Evolutionary conservation across 208 protist species (phyloP).

Genomic region (Phytomonas serpens): DNA sequence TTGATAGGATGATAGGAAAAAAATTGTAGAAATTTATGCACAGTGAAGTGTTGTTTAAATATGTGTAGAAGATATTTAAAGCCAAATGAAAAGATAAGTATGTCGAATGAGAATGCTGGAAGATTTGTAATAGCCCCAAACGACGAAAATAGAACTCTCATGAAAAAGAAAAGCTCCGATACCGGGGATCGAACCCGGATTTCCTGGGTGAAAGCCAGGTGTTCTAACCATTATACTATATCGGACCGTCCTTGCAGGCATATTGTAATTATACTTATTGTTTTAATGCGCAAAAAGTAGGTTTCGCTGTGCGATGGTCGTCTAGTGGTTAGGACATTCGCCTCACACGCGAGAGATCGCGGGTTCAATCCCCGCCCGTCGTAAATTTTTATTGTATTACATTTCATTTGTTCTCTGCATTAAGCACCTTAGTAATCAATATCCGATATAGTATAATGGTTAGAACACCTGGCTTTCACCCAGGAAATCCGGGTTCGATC

Average conservation of each 20-base stretch:
- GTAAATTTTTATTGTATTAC: slow-evolving; percentile 23
- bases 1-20: too few relatives aligned
- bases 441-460: slow-evolving; percentile 48
- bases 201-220: slow-evolving; percentile 83
- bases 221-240: slow-evolving; percentile 55
- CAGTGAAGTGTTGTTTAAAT: too few relatives aligned
- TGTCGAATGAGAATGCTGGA: neutral
- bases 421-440: neutral
- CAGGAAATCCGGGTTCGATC: slow-evolving; percentile 70
- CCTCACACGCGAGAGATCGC: slow-evolving; percentile 90
- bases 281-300: slow-evolving; percentile 4
- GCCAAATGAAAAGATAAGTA: too few relatives aligned
- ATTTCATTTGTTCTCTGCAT: neutral
- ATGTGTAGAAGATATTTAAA: too few relatives aligned
- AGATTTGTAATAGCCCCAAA: too few relatives aligned
- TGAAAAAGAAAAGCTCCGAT: slow-evolving; percentile 40
- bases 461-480: slow-evolving; percentile 58
- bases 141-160: neutral
- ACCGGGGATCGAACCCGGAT: slow-evolving; percentile 85
- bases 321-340: slow-evolving; percentile 95
- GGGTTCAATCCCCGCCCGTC: slow-evolving; percentile 79
- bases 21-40: too few relatives aligned
- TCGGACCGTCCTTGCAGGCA: too few relatives aligned
- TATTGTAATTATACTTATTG: slow-evolving; percentile 6
- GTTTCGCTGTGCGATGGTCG: slow-evolving; percentile 70